Percentiles rank a stretch among this genome's conserved stretches.
Conservation (phyloP, 2,329 filamentous ascomycete genomes). For the Xylariales sp. region DNA sequence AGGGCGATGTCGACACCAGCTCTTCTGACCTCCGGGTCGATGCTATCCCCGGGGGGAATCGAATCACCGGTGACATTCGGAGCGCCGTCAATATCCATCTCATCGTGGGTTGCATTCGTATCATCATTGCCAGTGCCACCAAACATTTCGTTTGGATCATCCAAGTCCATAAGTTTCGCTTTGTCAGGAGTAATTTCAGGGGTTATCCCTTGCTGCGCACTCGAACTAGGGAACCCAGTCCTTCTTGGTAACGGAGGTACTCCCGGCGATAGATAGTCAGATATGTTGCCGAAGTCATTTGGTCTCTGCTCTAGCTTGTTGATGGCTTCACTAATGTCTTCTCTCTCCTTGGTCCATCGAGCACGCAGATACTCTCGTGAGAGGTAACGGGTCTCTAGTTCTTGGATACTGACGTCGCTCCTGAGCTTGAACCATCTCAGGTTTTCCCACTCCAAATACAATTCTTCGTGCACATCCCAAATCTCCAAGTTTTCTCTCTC, state of each 20-base stretch:
- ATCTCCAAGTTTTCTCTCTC: constrained; percentile 19
- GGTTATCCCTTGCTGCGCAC: too few relatives aligned
- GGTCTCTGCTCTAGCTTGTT: neutral
- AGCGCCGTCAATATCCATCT: too few relatives aligned
- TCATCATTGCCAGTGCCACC: neutral
- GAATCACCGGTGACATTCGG: too few relatives aligned
- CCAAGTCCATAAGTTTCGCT: neutral
- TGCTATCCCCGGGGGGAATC: neutral
- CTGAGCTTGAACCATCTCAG: constrained; percentile 26
- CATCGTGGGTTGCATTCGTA: too few relatives aligned
- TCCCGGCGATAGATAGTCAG: too few relatives aligned
- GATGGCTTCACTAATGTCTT: constrained; percentile 13
- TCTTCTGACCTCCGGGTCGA: neutral
- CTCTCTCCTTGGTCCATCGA: constrained; percentile 14
- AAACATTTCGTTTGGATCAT: too few relatives aligned
- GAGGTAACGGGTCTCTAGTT: constrained; percentile 26
- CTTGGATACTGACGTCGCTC: neutral
- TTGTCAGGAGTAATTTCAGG: too few relatives aligned
- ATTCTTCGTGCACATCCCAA: constrained; percentile 37
- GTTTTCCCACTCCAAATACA: constrained; percentile 41
- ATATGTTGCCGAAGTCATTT: neutral
- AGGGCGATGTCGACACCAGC: neutral
- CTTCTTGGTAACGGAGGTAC: too few relatives aligned
- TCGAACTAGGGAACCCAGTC: too few relatives aligned
- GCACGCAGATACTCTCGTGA: neutral